Conservation (phyloP, 2,329 filamentous ascomycete species). For the Mariannaea sp. region DNA sequence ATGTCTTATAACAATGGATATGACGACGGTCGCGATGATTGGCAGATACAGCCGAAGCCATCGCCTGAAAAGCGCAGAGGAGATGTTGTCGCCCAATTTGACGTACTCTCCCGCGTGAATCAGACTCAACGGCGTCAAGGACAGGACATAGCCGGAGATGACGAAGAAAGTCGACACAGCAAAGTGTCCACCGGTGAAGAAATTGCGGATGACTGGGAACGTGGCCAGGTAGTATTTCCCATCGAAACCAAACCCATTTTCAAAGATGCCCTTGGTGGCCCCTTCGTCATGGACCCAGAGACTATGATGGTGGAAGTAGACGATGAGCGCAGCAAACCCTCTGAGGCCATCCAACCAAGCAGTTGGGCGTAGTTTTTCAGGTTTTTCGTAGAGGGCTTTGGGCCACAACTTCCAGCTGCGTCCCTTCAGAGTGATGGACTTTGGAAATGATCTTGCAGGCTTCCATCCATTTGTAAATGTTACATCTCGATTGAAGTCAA, state of each 20-base stretch:
- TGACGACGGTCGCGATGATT: slow-evolving; percentile 59
- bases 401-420: slow-evolving; percentile 23
- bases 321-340: slow-evolving; percentile 69
- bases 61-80: slow-evolving; percentile 54
- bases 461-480: slow-evolving; percentile 13
- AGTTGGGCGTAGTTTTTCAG: slow-evolving; percentile 50
- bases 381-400: slow-evolving; percentile 18
- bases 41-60: slow-evolving; percentile 57
- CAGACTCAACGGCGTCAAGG: slow-evolving; percentile 53
- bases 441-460: slow-evolving; percentile 19
- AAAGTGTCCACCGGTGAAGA: slow-evolving; percentile 66
- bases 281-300: slow-evolving; percentile 58
- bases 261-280: slow-evolving; percentile 48
- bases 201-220: slow-evolving; percentile 61
- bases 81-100: slow-evolving; percentile 50
- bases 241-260: slow-evolving; percentile 58
- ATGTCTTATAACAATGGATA: slow-evolving; percentile 57
- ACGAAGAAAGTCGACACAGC: slow-evolving; percentile 63
- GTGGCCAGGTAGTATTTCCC: slow-evolving; percentile 54
- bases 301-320: slow-evolving; percentile 66
- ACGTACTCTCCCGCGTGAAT: slow-evolving; percentile 50
- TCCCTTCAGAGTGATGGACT: slow-evolving; percentile 11
- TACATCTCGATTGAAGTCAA: slow-evolving; percentile 9
- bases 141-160: slow-evolving; percentile 62
- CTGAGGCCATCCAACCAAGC: slow-evolving; percentile 67